Evolutionary conservation across 306 rosid genomes (phyloP), one percentile per base, ranked within the genome.

Genomic region (Mimosa pudica): DNA sequence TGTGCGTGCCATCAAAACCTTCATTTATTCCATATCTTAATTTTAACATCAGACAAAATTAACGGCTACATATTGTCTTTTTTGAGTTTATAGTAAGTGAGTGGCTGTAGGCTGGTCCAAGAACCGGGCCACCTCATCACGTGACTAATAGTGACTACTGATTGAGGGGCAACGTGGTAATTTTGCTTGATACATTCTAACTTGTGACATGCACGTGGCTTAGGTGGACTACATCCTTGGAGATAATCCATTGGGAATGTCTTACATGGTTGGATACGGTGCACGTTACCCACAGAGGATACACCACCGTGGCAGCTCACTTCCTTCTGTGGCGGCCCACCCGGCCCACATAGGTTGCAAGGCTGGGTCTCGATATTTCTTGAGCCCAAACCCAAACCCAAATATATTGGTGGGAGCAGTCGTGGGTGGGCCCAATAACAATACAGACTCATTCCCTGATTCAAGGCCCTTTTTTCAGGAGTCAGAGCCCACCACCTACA

Each of bases 221-320:
- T 67, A 96, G 98, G 99, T 96, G 86, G 97, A 93, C 80, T 90
- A 96, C 76, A 96, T 96, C 83, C 91, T 93, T 0, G 99, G 99
- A 36, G 97, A 96, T 76, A 93, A 96, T 84, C 97, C 99, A 0
- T 10, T 93, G 85, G 80, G 88, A 73, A 96, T 96, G 92, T 96
- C 99, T 36, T 96, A 93, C 88, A 93, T 96, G 99, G 99, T 96
- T 48, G 99, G 99, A 61, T 93, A 93, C 36, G 99, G 99, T 42
- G 77, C 87, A 18, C 93, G 84, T 75, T 93, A 89, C 92, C 98
- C 99, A 6, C 91, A 52, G 70, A 93, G 99, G 93, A 89, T 96
- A 14, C 99, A 96, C 82, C 98, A 93, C 75, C 68, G 97, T 49
- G 99, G 74, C 10, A 93, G 99, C 80, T 96, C 99, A 0, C 82